Evolutionary conservation across 2,329 filamentous ascomycete species (phyloP), one percentile per base, ranked within the genome.

Genomic region (Paecilomyces formosus): DNA sequence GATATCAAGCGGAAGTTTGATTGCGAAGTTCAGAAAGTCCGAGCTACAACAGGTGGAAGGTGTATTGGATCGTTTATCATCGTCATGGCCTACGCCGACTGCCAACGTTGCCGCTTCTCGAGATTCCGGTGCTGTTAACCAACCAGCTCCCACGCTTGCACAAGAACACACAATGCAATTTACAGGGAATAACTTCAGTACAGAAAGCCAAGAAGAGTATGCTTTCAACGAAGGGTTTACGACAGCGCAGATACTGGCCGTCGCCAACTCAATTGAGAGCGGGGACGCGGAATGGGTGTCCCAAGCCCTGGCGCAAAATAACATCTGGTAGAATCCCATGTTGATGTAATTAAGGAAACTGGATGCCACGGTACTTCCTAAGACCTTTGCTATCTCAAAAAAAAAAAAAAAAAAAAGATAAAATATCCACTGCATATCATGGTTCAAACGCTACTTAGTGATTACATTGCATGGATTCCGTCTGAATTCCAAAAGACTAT

Each of bases 191-290:
- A 45, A 45, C 35, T 45, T 45, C 35, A 18, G 15, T 6, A 5
- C 15, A 18, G 35, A 45, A n/a, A 45, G 3, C 15, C 35, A 45
- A 4, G 35, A 45, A 18, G 72, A 78, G 33, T 77, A 79, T 53
- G 66, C 63, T 2, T 66, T 68, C 30, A 71, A 72, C 21, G 68
- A 72, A 18, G 75, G 74, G 35, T 64, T 81, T 12, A 79, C 77
- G 0, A 74, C 76, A 1, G 76, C 74, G 1, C 77, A 80, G 55
- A 78, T 81, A 45, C 72, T 80, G 61, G 78, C 77, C 2, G 73
- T 81, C 60, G 78, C 78, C 0, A 76, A 81, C 53, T 79, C 77
- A 12, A 80, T 81, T 57, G 79, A 77, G 62, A 70, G 62, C 22
- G 65, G 67, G 54, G 75, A 78, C 31, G 76, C 76, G 1, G 78